Conservation (phyloP, 305 asterid genomes). For the Plantago coronopus region DNA sequence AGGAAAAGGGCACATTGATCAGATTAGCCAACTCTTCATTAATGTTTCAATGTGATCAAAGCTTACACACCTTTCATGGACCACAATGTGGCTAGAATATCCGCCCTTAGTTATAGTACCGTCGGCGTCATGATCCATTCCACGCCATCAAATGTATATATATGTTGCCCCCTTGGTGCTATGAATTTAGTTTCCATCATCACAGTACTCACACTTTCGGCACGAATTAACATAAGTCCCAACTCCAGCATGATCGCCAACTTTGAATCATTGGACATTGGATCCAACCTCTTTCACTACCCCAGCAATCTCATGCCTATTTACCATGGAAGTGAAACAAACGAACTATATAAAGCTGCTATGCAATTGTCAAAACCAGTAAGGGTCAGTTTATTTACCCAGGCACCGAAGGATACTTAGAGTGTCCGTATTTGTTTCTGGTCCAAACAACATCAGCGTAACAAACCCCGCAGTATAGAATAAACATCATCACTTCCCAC, state of each 20-base stretch:
- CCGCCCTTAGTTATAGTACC: slow-evolving; percentile 96
- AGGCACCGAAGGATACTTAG: slow-evolving; percentile 88
- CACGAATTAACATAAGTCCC: slow-evolving; percentile 92
- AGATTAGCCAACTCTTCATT: not conserved
- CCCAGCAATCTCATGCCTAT: slow-evolving; percentile 89
- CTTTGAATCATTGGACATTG: slow-evolving; percentile 55
- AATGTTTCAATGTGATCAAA: not conserved
- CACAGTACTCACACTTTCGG: slow-evolving; percentile 71
- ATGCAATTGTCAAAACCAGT: not conserved
- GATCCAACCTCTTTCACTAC: slow-evolving; percentile 62
- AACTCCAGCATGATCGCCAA: slow-evolving; percentile 81
- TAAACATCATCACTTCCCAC: slow-evolving; percentile 72
- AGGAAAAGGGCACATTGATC: not conserved
- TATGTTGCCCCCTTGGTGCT: slow-evolving; percentile 59
- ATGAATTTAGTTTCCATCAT: slow-evolving; percentile 47
- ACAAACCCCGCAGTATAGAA: slow-evolving; percentile 81
- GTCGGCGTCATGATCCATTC: slow-evolving; percentile 79
- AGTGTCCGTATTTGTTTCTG: slow-evolving; percentile 50
- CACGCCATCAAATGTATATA: slow-evolving; percentile 58
- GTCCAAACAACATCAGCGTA: slow-evolving; percentile 86
- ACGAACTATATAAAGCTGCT: not conserved
- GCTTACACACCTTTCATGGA: slow-evolving; percentile 59
- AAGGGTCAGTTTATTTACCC: slow-evolving; percentile 48
- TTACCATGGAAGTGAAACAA: not conserved
- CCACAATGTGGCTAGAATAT: slow-evolving; percentile 74